Evolutionary conservation across 2,329 filamentous ascomycete species (phyloP), one percentile per base, ranked within the genome.

Genomic region (Trichoderma sp.): DNA sequence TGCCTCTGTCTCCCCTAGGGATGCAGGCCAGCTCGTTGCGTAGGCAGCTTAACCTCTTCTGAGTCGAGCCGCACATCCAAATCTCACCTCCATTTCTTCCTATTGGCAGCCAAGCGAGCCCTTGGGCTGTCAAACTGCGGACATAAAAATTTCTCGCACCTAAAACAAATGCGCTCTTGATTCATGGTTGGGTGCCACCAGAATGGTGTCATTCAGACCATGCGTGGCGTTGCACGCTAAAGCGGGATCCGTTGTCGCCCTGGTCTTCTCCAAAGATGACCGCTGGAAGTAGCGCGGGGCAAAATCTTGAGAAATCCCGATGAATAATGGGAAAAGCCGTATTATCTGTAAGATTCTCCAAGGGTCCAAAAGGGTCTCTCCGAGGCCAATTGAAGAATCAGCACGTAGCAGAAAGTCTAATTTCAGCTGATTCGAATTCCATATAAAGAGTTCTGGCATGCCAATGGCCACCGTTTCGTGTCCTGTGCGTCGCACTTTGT

Each of bases 181-280:
- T 56, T 38, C 41, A 41, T 45, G 64, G 60, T 65, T 74, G 71
- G 71, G 71, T 74, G 64, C 64, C 62, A 74, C 71, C 29, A 24
- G 65, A 41, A 76, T 76, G 75, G 75, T 76, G 75, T 72, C 75
- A 76, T 76, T 50, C 68, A 38, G 68, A 33, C 68, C 68, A 71
- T 71, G 63, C 75, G 75, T 76, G 75, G 75, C 75, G 75, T 76
- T 62, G 68, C 31, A 62, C 75, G 69, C 67, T 76, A 72, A 71
- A 50, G 33, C 41, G 45, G 21, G 41, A 33, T 64, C 59, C 53
- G 65, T 56, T 71, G 56, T 60, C 65, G 53, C 66, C 65, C 59
- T 53, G 45, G 41, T 45, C 24, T 66, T 59, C 33, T 56, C 60
- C 60, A 24, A 29, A 50, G 29, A 53, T 41, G 64, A 59, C 62